These are phyloP conservation scores for Cetraspora pellucida DNA, from an alignment of 192 early-diverging fungal genomes.

Conservation along the genomic window DNA sequence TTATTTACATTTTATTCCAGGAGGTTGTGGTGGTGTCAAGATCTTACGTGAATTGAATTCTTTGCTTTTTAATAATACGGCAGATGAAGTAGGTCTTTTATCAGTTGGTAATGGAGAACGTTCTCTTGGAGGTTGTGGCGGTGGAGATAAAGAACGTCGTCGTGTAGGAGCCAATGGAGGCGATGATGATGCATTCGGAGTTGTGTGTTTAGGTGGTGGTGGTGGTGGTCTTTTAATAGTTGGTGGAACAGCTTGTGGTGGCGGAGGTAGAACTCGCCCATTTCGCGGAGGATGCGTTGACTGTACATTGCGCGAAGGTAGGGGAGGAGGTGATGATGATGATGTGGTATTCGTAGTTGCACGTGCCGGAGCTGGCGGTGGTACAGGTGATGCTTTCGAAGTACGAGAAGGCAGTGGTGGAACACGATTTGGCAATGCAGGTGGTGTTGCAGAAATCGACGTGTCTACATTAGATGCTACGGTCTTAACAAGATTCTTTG, in stretches of 20 bases:
- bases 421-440: slow-evolving; percentile 18
- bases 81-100: slow-evolving; percentile 22
- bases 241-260: slow-evolving; percentile 17
- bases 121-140: slow-evolving; percentile 32
- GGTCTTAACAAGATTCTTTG: background rate
- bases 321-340: background rate
- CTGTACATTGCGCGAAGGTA: slow-evolving; percentile 16
- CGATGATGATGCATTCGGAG: slow-evolving; percentile 24
- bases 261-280: slow-evolving; percentile 15
- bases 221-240: slow-evolving; percentile 33
- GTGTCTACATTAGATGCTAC: background rate
- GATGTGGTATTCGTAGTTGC: background rate
- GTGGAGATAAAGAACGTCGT: slow-evolving; percentile 32
- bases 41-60: slow-evolving; percentile 10
- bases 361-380: slow-evolving; percentile 25
- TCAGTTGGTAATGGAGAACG: background rate
- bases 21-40: background rate
- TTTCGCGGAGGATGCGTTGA: slow-evolving; percentile 25
- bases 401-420: slow-evolving; percentile 37
- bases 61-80: slow-evolving; percentile 35
- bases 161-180: slow-evolving; percentile 27
- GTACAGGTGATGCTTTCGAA: slow-evolving; percentile 31
- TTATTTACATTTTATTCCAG: background rate
- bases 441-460: background rate
- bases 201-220: slow-evolving; percentile 12